phyloP scores from a whole-genome alignment of 495 filamentous ascomycete genomes.

The Rhizodiscina lignyota region DNA sequence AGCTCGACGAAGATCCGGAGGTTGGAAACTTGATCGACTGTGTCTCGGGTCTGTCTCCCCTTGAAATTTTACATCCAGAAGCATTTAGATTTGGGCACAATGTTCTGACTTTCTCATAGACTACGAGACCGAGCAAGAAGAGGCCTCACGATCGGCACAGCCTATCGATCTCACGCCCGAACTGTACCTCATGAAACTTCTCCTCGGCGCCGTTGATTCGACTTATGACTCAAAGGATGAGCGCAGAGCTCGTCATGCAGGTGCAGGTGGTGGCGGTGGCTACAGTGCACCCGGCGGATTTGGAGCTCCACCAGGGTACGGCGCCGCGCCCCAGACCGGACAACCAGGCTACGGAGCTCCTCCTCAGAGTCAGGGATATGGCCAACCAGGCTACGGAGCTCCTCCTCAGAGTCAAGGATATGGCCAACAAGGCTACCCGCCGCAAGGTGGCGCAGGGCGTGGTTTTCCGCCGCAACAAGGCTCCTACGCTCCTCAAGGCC shows the following conservation, averaged over 20 bases:
- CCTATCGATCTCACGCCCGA: constrained; percentile 45
- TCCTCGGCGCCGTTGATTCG: constrained; percentile 51
- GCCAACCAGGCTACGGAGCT: constrained; percentile 8
- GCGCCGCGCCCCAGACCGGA: constrained; percentile 14
- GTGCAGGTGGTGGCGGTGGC: constrained; percentile 9
- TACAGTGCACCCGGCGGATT: constrained; percentile 15
- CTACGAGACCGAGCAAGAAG: constrained; percentile 48
- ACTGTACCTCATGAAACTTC: constrained; percentile 54
- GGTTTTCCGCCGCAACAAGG: too few species aligned
- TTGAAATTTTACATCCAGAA: background rate
- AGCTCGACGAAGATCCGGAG: constrained; percentile 44
- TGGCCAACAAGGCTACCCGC: constrained; percentile 6
- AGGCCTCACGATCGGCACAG: constrained; percentile 39
- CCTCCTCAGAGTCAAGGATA: constrained; percentile 8
- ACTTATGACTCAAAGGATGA: constrained; percentile 53
- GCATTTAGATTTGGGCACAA: background rate
- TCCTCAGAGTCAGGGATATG: constrained; percentile 8
- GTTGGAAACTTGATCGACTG: constrained; percentile 52
- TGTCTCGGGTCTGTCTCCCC: constrained; percentile 45
- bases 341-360: constrained; percentile 11
- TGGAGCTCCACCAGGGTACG: constrained; percentile 19
- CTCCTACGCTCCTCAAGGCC: too few species aligned
- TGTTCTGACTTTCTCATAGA: constrained; percentile 26
- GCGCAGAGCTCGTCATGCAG: too few species aligned
- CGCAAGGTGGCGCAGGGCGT: constrained; percentile 8